Evolutionary conservation across 495 filamentous ascomycete genomes (phyloP).

Genomic region (Tirmania nivea): DNA sequence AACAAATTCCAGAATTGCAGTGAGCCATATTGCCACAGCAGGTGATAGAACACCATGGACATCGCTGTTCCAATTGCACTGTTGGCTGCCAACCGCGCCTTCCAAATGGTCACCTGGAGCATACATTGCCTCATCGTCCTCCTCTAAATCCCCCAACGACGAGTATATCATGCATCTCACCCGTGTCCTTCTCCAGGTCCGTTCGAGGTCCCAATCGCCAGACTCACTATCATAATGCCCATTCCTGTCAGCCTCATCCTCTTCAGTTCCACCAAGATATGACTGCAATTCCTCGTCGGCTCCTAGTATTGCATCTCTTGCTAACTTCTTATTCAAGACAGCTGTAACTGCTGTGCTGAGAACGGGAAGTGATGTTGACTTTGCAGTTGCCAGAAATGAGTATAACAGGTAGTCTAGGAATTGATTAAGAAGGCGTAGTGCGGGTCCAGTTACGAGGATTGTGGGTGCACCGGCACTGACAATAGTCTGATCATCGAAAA

Average conservation of each 20-base stretch:
- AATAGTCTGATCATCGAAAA: constrained; percentile 38
- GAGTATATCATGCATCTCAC: constrained; percentile 96
- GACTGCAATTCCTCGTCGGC: constrained; percentile 83
- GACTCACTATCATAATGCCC: constrained; percentile 33
- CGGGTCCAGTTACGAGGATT: constrained; percentile 52
- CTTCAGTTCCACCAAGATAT: constrained; percentile 65
- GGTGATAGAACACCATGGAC: constrained; percentile 44
- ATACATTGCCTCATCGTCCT: constrained; percentile 60
- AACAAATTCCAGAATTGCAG: constrained; percentile 81
- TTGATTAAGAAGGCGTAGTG: constrained; percentile 63
- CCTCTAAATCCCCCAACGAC: constrained; percentile 86
- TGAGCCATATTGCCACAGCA: constrained; percentile 85
- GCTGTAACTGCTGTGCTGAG: constrained; percentile 71
- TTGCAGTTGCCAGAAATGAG: constrained; percentile 58
- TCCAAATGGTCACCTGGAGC: constrained; percentile 10
- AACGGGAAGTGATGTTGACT: constrained; percentile 55
- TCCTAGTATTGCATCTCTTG: constrained; percentile 62
- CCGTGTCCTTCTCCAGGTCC: constrained; percentile 77
- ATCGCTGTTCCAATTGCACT: constrained; percentile 13
- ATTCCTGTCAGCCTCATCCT: constrained; percentile 40
- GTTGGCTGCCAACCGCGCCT: constrained; percentile 12
- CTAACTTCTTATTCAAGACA: constrained; percentile 70
- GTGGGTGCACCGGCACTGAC: constrained; percentile 40
- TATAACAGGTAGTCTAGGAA: constrained; percentile 89
- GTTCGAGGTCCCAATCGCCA: constrained; percentile 60